Evolutionary conservation across 202 grass and related monocot genomes (phyloP).

Genomic region (Zoysia matrella): DNA sequence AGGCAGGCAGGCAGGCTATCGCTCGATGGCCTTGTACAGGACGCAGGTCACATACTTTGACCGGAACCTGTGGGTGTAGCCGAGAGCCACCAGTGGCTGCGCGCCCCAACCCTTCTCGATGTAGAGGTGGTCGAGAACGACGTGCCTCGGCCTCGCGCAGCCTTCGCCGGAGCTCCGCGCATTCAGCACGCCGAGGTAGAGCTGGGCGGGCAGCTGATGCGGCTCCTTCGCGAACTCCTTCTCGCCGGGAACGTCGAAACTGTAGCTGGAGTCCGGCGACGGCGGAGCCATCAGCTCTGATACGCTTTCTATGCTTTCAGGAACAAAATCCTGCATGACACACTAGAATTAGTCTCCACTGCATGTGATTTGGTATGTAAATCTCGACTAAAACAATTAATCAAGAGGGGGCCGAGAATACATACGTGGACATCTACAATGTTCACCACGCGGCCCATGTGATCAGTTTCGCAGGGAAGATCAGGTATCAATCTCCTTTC

Average conservation of each 20-base stretch:
- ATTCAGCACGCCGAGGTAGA: slow-evolving; percentile 67
- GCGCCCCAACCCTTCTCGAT: slow-evolving; percentile 69
- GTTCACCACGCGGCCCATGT: slow-evolving; percentile 63
- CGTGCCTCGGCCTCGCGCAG: slow-evolving; percentile 56
- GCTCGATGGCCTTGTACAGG: slow-evolving; percentile 70
- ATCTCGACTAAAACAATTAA: no score
- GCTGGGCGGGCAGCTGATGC: slow-evolving; percentile 58
- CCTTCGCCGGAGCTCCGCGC: slow-evolving; percentile 47
- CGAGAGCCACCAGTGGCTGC: slow-evolving; percentile 69
- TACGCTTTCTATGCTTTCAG: slow-evolving; percentile 69
- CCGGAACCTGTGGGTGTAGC: slow-evolving; percentile 65
- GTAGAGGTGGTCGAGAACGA: slow-evolving; percentile 82
- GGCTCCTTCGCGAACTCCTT: slow-evolving; percentile 89
- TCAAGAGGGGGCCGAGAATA: background rate
- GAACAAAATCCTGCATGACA: slow-evolving; percentile 66
- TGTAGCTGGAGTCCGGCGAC: slow-evolving; percentile 71
- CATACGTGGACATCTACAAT: slow-evolving; percentile 80
- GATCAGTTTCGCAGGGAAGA: slow-evolving; percentile 60
- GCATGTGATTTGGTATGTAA: no score
- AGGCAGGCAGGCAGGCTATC: slow-evolving; percentile 28
- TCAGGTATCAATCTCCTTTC: slow-evolving; percentile 64
- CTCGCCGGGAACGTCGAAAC: slow-evolving; percentile 58
- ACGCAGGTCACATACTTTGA: slow-evolving; percentile 78
- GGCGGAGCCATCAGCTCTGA: slow-evolving; percentile 70
- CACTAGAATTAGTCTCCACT: no score